Conservation (phyloP, 495 filamentous ascomycete genomes). For the Sporormia fimetaria region DNA sequence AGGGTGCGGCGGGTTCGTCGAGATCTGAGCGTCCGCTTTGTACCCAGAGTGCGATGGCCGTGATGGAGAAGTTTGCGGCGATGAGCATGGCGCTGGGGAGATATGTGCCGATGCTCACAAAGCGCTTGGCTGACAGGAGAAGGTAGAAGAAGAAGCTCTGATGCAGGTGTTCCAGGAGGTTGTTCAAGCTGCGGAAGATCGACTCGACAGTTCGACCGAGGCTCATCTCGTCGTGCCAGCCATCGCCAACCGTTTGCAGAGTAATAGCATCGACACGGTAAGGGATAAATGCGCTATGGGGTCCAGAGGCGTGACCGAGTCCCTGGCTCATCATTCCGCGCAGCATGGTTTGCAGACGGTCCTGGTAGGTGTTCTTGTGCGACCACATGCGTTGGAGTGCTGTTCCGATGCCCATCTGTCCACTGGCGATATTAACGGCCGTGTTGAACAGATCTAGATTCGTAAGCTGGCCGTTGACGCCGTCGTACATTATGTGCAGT, state of each 20-base stretch:
- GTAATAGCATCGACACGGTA: constrained; percentile 98
- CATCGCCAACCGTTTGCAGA: constrained; percentile 74
- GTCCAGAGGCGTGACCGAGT: constrained; percentile 76
- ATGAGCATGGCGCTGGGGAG: constrained; percentile 93
- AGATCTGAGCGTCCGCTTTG: constrained; percentile 54
- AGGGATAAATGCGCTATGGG: constrained; percentile 91
- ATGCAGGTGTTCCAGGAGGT: constrained; percentile 89
- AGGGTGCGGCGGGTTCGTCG: not conserved
- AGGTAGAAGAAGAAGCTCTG: constrained; percentile 99
- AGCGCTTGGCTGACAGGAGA: constrained; percentile 76
- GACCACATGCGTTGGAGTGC: constrained; percentile 77
- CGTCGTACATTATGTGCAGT: constrained; percentile 87
- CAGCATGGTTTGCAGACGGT: constrained; percentile 78
- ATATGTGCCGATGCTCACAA: constrained; percentile 97
- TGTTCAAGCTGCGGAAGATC: constrained; percentile 84
- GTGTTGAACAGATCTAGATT: constrained; percentile 96
- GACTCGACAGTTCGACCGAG: constrained; percentile 83
- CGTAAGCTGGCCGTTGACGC: constrained; percentile 88
- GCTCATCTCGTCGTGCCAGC: constrained; percentile 96
- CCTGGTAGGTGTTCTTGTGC: constrained; percentile 70
- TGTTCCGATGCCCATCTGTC: constrained; percentile 82
- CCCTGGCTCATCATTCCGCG: constrained; percentile 89
- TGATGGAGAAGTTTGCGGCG: constrained; percentile 88
- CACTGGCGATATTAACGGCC: constrained; percentile 71
- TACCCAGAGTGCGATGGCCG: constrained; percentile 85